Conservation (phyloP, 2,329 filamentous ascomycete species). For the Sporothrix euskadiensis region DNA sequence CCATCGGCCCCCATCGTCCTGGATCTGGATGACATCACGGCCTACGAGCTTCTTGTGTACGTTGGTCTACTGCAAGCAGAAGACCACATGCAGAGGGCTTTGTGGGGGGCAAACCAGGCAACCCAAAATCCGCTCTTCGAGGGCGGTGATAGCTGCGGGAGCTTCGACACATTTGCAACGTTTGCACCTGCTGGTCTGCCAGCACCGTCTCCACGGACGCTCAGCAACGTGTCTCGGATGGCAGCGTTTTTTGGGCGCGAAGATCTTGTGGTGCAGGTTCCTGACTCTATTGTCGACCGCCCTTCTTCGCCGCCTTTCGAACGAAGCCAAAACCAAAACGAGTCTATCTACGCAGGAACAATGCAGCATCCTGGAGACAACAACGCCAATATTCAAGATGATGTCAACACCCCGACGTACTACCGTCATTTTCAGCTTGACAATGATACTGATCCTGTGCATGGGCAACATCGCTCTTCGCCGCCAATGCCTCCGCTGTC, state of each 20-base stretch:
- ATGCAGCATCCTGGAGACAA: not conserved
- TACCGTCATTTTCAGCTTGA: not conserved
- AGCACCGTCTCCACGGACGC: not conserved
- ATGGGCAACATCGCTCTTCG: too few species aligned
- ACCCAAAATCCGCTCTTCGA: not conserved
- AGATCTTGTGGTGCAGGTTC: not conserved
- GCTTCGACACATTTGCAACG: not conserved
- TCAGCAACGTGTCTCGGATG: not conserved
- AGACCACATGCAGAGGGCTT: not conserved
- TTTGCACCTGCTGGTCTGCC: not conserved
- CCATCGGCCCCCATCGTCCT: not conserved
- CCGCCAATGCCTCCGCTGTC: not conserved
- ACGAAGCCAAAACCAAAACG: not conserved
- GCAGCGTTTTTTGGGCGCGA: not conserved
- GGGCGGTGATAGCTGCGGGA: not conserved
- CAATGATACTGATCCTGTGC: not conserved
- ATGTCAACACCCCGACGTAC: not conserved
- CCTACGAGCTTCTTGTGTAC: constrained; percentile 13
- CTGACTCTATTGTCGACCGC: not conserved
- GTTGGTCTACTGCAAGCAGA: constrained; percentile 16
- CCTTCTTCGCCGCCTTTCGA: too few species aligned
- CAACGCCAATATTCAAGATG: not conserved
- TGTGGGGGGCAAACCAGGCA: not conserved
- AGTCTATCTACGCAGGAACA: not conserved
- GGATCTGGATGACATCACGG: not conserved